Percentiles rank a stretch among this genome's conserved stretches.
Evolutionary conservation across 2,329 filamentous ascomycete genomes (phyloP).

Genomic region (Gnomoniopsis smithogilvyi): DNA sequence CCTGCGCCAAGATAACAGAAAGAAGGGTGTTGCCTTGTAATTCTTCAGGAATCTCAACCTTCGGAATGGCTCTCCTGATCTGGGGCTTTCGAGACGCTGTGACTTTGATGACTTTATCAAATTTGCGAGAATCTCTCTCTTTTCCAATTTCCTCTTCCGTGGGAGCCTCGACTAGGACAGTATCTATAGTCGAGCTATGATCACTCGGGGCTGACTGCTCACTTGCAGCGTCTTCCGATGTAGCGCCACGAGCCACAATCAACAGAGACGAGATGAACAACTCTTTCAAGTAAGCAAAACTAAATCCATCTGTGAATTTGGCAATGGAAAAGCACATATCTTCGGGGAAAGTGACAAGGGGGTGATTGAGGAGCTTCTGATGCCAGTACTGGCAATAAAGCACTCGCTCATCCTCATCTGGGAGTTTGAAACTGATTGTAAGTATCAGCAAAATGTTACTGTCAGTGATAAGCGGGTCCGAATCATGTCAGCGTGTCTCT

Average conservation of each 20-base stretch:
- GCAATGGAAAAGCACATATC: constrained; percentile 57
- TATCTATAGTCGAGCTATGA: neutral
- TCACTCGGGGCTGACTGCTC: neutral
- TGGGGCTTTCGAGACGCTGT: neutral
- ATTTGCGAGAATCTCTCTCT: neutral
- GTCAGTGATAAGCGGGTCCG: too few species aligned
- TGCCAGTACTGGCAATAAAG: constrained; percentile 64
- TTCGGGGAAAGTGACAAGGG: constrained; percentile 58
- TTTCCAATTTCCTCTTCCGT: neutral
- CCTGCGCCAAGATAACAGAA: neutral
- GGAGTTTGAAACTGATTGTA: constrained; percentile 48
- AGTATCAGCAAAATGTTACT: too few species aligned
- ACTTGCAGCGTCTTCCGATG: neutral
- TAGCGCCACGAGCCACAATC: constrained; percentile 47
- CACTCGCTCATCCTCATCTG: constrained; percentile 49
- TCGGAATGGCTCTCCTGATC: neutral
- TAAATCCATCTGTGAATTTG: constrained; percentile 61
- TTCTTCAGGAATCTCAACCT: neutral
- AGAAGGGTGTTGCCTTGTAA: neutral
- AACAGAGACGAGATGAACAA: constrained; percentile 63
- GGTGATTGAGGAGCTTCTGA: constrained; percentile 50
- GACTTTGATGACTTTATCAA: neutral
- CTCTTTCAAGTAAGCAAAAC: constrained; percentile 69
- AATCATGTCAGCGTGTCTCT: too few species aligned
- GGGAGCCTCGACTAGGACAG: neutral